These are phyloP conservation scores for Triadica sebifera DNA, from an alignment of 345 rosid genomes.

Conservation along the genomic window DNA sequence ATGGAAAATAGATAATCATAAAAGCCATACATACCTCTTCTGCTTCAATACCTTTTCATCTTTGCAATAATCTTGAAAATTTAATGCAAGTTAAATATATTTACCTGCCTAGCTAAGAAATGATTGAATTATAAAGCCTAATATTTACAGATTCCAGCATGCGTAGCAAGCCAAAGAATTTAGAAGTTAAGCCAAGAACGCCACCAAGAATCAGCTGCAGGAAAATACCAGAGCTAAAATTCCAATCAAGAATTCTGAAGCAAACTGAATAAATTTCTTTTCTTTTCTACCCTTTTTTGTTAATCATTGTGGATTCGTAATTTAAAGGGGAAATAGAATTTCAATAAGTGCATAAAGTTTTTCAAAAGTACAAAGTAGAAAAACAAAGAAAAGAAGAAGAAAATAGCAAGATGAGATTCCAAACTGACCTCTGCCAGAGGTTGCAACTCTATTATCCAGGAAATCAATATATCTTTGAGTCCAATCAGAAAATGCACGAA, in stretches of 20 bases:
- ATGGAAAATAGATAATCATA: not conserved
- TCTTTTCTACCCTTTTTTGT: no score
- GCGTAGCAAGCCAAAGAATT: not conserved
- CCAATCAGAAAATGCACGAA: conserved; percentile 43
- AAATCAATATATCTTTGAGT: conserved; percentile 17
- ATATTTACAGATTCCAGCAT: not conserved
- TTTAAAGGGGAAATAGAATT: not conserved
- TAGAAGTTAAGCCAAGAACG: conserved; percentile 35
- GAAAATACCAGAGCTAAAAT: not conserved
- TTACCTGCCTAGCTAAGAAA: conserved; percentile 7
- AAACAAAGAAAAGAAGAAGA: conserved; percentile 6
- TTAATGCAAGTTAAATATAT: conserved; percentile 2
- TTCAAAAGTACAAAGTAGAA: not conserved
- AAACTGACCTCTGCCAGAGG: conserved; percentile 27
- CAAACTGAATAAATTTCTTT: no score
- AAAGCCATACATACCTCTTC: not conserved
- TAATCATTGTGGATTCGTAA: not conserved
- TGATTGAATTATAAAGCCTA: not conserved
- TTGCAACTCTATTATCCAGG: conserved; percentile 13
- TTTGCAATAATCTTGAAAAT: conserved; percentile 1
- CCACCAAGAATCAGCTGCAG: conserved; percentile 45
- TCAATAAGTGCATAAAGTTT: not conserved
- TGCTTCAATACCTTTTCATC: not conserved
- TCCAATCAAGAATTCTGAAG: not conserved
- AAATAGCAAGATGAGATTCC: conserved; percentile 16